Conservation (phyloP, 441 rosid genomes). For the Gossypium aridum region DNA sequence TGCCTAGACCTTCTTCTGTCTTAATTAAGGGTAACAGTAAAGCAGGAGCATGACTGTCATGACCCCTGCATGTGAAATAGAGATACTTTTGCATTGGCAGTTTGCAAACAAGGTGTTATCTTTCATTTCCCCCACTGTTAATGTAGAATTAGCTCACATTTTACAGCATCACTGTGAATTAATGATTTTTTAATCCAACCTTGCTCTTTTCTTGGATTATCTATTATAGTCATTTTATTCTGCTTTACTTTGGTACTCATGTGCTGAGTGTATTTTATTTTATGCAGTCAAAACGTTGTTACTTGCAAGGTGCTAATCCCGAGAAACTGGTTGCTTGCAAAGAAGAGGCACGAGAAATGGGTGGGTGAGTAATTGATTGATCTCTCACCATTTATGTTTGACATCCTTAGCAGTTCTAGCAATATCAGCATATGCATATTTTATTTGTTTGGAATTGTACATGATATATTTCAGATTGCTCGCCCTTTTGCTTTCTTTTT, state of each 20-base stretch:
- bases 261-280: background rate
- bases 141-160: background rate
- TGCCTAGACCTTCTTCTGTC: background rate
- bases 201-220: background rate
- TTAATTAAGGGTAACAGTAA: background rate
- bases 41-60: background rate
- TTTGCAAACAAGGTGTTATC: background rate
- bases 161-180: background rate
- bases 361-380: slow-evolving; percentile 61
- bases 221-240: background rate
- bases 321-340: slow-evolving; percentile 44
- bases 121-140: background rate
- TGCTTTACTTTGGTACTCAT: slow-evolving; percentile 13
- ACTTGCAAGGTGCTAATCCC: slow-evolving; percentile 62
- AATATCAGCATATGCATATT: background rate
- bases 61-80: background rate
- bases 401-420: background rate
- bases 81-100: background rate
- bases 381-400: background rate
- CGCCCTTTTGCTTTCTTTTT: background rate
- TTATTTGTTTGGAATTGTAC: background rate
- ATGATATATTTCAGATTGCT: background rate
- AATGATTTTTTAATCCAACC: background rate
- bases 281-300: slow-evolving; percentile 79
- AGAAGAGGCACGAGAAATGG: slow-evolving; percentile 89